Conservation (phyloP, 1,139 yeast species). For the Suhomyces bribrorum region DNA sequence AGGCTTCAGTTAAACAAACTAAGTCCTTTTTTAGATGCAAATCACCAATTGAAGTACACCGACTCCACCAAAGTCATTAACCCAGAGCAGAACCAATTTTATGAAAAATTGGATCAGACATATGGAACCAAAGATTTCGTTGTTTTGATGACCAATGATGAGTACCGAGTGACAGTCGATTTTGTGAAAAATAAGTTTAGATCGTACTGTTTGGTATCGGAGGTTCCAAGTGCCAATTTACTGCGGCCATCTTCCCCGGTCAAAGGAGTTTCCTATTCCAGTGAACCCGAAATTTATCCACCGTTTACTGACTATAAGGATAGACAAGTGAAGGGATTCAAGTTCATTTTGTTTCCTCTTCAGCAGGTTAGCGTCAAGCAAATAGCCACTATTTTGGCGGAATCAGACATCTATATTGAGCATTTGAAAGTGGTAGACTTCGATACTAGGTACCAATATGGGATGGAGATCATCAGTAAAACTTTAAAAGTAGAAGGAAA, state of each 20-base stretch:
- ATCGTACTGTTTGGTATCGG: slow-evolving; percentile 55
- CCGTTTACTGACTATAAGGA: slow-evolving; percentile 29
- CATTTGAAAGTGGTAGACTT: slow-evolving; percentile 30
- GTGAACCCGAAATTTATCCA: slow-evolving; percentile 24
- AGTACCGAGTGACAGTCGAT: slow-evolving; percentile 63
- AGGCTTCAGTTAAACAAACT: slow-evolving; percentile 50
- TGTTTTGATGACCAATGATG: slow-evolving; percentile 46
- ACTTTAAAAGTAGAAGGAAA: slow-evolving; percentile 22
- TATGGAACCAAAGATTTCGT: slow-evolving; percentile 52
- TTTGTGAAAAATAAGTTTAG: slow-evolving; percentile 67
- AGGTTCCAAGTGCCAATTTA: slow-evolving; percentile 35
- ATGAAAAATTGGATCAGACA: slow-evolving; percentile 48
- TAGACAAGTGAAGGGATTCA: slow-evolving; percentile 29
- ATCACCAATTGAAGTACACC: slow-evolving; percentile 22
- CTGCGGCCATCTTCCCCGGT: slow-evolving; percentile 22
- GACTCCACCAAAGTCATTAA: slow-evolving; percentile 2
- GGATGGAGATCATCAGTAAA: slow-evolving; percentile 20
- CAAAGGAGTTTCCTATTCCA: slow-evolving; percentile 14
- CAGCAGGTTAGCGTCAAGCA: slow-evolving; percentile 45
- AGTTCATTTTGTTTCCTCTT: slow-evolving; percentile 47
- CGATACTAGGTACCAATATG: slow-evolving; percentile 21
- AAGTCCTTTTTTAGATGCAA: slow-evolving; percentile 37
- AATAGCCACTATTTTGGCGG: slow-evolving; percentile 27
- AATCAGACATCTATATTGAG: slow-evolving; percentile 52
- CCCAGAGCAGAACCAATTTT: slow-evolving; percentile 8